A percentile compares a stretch with the other conserved stretches of the same genome.
Evolutionary conservation across 2,329 filamentous ascomycete genomes (phyloP).

Genomic region (Epichloe uncinata): DNA sequence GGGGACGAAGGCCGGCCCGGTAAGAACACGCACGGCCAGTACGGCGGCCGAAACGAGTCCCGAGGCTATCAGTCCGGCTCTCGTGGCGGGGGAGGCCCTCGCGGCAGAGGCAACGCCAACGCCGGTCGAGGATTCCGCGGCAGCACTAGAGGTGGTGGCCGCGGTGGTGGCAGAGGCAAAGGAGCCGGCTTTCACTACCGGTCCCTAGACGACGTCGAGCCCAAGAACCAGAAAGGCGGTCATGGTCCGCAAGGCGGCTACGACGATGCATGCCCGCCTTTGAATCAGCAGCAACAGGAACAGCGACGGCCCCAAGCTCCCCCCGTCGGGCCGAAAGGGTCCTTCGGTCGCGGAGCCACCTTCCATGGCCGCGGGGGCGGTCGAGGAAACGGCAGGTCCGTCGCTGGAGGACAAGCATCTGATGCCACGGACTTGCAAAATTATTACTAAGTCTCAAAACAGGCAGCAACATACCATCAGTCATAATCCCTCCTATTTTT

Average conservation of each 20-base stretch:
- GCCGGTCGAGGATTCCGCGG: slow-evolving; percentile 25
- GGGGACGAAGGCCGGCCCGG: slow-evolving; percentile 30
- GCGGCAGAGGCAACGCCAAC: background rate
- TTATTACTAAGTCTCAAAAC: slow-evolving; percentile 21
- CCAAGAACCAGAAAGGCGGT: slow-evolving; percentile 31
- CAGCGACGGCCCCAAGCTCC: slow-evolving; percentile 6
- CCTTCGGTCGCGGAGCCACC: background rate
- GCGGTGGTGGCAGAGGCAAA: slow-evolving; percentile 27
- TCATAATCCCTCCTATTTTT: background rate
- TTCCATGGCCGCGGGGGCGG: slow-evolving; percentile 4
- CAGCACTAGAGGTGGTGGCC: slow-evolving; percentile 27
- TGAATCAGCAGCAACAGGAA: slow-evolving; percentile 8
- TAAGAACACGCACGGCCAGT: slow-evolving; percentile 19
- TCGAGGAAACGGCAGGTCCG: slow-evolving; percentile 12
- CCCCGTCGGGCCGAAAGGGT: slow-evolving; percentile 8
- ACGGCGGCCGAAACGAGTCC: slow-evolving; percentile 26
- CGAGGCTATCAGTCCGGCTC: slow-evolving; percentile 27
- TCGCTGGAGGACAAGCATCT: slow-evolving; percentile 13
- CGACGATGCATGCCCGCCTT: slow-evolving; percentile 26
- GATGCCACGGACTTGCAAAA: slow-evolving; percentile 25
- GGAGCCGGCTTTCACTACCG: slow-evolving; percentile 43
- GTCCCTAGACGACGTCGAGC: slow-evolving; percentile 53
- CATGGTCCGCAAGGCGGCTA: slow-evolving; percentile 32
- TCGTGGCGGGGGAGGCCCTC: slow-evolving; percentile 23
- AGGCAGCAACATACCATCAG: no score